Base-by-base conservation (phyloP, 495 filamentous ascomycete species). In the Penicillium chermesinum region DNA sequence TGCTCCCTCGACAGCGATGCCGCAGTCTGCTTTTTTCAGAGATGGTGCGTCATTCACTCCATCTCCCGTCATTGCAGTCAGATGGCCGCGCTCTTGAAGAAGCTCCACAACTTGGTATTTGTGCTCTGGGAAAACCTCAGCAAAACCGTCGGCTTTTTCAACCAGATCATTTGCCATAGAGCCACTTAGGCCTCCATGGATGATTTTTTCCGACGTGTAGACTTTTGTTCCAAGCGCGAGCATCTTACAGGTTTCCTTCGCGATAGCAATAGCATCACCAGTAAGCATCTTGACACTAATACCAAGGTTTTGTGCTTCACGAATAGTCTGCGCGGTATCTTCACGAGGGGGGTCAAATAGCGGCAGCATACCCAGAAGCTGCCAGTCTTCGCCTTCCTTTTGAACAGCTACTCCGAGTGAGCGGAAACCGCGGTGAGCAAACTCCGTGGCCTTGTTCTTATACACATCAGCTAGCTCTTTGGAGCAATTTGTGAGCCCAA, bases 61-160 rank as follows among this genome's bases (percentile, higher is more conserved):
- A 62, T 96, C 91, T 73, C 91, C 91, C 70, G 91, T 96, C 91
- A 96, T 96, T 58, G 91, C 91, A 69, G 94, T 91, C 34, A 96
- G 77, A 77, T 95, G 91, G 57, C 91, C 91, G 77, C 91, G 87
- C 72, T 95, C 87, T 71, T 96, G 91, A 21, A 96, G 83, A 73
- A 95, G 94, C 69, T 95, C 87, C 55, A 96, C 91, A 61, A 96
- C 91, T 56, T 95, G 90, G 71, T 91, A 95, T 78, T 96, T 96
- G 76, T 96, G 91, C 71, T 96, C 89, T 47, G 91, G 91, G 78
- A 95, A 96, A 35, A 96, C 91, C 69, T 96, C 91, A 7, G 77
- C 83, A 63, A 86, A 86, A 41, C 84, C 84, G 60, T 87, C 84
- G 15, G 83, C 84, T 46, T 83, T 82, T 64, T 86, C 84, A 44